Conservation (phyloP, 73 alveolate genomes). For the Diophrys appendiculata region DNA sequence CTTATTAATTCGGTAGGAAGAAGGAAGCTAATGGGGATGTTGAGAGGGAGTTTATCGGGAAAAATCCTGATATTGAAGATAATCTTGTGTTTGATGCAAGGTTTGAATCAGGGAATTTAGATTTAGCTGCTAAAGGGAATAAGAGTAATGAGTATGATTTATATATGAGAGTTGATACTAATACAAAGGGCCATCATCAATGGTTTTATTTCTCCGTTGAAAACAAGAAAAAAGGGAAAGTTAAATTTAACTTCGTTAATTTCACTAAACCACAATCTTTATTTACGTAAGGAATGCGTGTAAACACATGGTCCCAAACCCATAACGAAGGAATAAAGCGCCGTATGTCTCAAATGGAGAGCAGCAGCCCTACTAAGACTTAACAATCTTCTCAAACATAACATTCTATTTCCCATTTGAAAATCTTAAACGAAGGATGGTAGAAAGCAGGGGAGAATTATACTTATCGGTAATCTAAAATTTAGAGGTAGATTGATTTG, state of each 20-base stretch:
- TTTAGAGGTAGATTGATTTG: neutral
- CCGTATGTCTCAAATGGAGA: too few species aligned
- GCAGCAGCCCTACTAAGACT: too few species aligned
- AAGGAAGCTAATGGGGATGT: slow-evolving; percentile 22
- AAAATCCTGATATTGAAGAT: slow-evolving; percentile 22
- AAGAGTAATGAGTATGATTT: slow-evolving; percentile 67
- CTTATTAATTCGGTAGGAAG: slow-evolving; percentile 25
- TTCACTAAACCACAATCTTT: slow-evolving; percentile 72
- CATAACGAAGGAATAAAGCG: slow-evolving; percentile 14
- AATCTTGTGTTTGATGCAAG: slow-evolving; percentile 61
- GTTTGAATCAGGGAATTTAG: slow-evolving; percentile 71
- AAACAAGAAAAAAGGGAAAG: slow-evolving; percentile 13
- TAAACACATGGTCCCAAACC: slow-evolving; percentile 49
- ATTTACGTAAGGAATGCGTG: slow-evolving; percentile 49
- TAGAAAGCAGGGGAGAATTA: slow-evolving; percentile 55
- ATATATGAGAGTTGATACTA: slow-evolving; percentile 57
- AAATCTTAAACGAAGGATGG: slow-evolving; percentile 70
- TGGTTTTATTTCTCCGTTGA: slow-evolving; percentile 70
- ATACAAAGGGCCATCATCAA: slow-evolving; percentile 68
- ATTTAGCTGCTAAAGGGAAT: slow-evolving; percentile 39
- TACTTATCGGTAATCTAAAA: slow-evolving; percentile 12
- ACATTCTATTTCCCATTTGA: too few species aligned
- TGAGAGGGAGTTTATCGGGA: slow-evolving; percentile 31
- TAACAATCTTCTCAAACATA: too few species aligned
- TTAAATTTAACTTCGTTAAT: slow-evolving; percentile 80